These are phyloP conservation scores for Macrophomina pseudophaseolina DNA, from an alignment of 2,329 filamentous ascomycete species.

Conservation along the genomic window DNA sequence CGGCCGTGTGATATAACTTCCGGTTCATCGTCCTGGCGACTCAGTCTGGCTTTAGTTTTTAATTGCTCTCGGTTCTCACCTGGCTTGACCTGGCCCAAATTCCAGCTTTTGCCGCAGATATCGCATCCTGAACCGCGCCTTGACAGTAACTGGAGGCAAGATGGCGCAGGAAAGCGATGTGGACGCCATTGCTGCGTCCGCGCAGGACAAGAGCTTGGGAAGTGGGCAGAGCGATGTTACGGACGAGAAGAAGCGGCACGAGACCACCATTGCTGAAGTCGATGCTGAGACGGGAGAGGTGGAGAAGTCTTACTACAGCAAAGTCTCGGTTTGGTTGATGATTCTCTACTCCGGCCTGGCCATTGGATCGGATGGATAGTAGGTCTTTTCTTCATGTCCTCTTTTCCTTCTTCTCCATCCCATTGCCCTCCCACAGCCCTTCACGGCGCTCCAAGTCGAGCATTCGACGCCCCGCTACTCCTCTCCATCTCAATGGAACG, in stretches of 20 bases:
- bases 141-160: not conserved
- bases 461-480: not conserved
- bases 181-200: not conserved
- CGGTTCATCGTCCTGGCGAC: not conserved
- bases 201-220: not conserved
- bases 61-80: not conserved
- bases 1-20: not conserved
- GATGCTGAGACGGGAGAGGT: constrained; percentile 5
- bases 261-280: not conserved
- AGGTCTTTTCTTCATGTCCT: not conserved
- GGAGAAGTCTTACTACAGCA: constrained; percentile 13
- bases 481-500: not conserved
- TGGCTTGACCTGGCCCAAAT: not conserved
- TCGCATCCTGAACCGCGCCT: not conserved
- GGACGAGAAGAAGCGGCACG: not conserved
- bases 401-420: not conserved
- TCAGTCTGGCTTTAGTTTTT: not conserved
- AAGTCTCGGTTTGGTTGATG: constrained; percentile 33
- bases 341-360: constrained; percentile 43
- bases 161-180: constrained; percentile 5
- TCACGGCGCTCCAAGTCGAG: no score
- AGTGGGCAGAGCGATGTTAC: not conserved
- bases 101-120: not conserved
- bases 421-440: not conserved
- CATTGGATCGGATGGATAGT: constrained; percentile 43